Percentiles rank a stretch among this genome's conserved stretches.
Conservation (phyloP, 169 alveolate genomes). For the Cryptosporidium tyzzeri region DNA sequence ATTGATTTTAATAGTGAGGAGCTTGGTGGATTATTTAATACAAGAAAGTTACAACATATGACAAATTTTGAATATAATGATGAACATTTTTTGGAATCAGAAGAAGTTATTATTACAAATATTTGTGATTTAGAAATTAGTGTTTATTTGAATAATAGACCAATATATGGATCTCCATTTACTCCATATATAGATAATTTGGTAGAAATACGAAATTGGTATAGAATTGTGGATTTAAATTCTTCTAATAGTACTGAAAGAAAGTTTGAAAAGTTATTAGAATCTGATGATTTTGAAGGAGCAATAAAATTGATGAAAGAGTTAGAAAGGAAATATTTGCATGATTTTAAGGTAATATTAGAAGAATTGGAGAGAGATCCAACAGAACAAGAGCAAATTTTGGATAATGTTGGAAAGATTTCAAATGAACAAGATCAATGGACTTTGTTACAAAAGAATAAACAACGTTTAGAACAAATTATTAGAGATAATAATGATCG, state of each 20-base stretch:
- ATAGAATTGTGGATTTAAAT: constrained; percentile 37
- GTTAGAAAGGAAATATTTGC: constrained; percentile 49
- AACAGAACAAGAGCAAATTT: constrained; percentile 42
- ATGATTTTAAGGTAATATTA: constrained; percentile 55
- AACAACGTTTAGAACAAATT: constrained; percentile 44
- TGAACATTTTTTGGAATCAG: constrained; percentile 25
- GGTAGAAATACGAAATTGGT: constrained; percentile 60
- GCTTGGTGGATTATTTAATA: constrained; percentile 8
- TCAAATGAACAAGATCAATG: constrained; percentile 57
- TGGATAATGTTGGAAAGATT: constrained; percentile 47
- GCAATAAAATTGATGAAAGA: constrained; percentile 57
- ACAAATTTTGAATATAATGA: constrained; percentile 18
- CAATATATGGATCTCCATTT: constrained; percentile 71
- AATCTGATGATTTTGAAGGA: constrained; percentile 53
- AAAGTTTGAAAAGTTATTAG: constrained; percentile 65
- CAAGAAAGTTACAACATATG: constrained; percentile 40
- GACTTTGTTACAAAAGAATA: constrained; percentile 62
- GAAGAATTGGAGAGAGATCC: constrained; percentile 61
- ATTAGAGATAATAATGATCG: constrained; percentile 62
- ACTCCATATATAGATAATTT: constrained; percentile 55
- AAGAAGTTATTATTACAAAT: constrained; percentile 19
- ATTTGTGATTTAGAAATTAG: constrained; percentile 60
- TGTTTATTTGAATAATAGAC: constrained; percentile 61
- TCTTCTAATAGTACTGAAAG: constrained; percentile 62
- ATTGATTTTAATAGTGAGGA: constrained; percentile 56